Evolutionary conservation across 305 asterid species (phyloP), one percentile per base, ranked within the genome.

Genomic region (Rubia peregrina): DNA sequence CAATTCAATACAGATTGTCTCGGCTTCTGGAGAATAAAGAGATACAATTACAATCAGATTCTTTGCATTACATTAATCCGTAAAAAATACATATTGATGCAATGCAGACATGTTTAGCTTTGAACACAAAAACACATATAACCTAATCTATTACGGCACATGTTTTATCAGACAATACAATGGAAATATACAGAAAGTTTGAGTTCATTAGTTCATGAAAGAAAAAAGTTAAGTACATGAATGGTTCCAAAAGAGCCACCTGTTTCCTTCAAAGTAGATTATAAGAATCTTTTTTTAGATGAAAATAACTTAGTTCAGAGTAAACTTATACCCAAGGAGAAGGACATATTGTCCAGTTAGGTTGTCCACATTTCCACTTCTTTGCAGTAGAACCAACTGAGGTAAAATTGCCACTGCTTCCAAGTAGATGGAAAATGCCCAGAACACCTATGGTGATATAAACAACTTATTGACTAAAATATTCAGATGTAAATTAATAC

Each of bases 391-490:
- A 68, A 93, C 94, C 86, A 93, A 80, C 84, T 91, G 98, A 22
- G 98, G 98, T 74, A 93, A 82, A 74, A 93, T 93, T 46, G 97
- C 96, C 72, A 89, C 91, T 53, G 98, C 97, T 83, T 94, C 98
- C 90, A 94, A 80, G 85, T 91, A 94, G 73, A 94, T 84, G 61
- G 98, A 94, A 74, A 94, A 91, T 61, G 96, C 89, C 98, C 98
- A 94, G 57, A 89, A 75, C 78, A 94, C 71, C 98, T 94, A 90
- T 65, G 70, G 38, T 22, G 71, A 64, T 38, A 60, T 65, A 7
- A 61, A 61, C n/a, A 48, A 65, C 14, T 3, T 44, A 61, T 49
- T 61, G 8, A 70, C 14, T 61, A 66, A 75, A 70, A 33, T 19
- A 24, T 9, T 51, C 60, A 30, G 8, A 21, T 42, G 59, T 65